Evolutionary conservation across 2,329 filamentous ascomycete genomes (phyloP), one percentile per base, ranked within the genome.

Genomic region (Apiospora sp.): DNA sequence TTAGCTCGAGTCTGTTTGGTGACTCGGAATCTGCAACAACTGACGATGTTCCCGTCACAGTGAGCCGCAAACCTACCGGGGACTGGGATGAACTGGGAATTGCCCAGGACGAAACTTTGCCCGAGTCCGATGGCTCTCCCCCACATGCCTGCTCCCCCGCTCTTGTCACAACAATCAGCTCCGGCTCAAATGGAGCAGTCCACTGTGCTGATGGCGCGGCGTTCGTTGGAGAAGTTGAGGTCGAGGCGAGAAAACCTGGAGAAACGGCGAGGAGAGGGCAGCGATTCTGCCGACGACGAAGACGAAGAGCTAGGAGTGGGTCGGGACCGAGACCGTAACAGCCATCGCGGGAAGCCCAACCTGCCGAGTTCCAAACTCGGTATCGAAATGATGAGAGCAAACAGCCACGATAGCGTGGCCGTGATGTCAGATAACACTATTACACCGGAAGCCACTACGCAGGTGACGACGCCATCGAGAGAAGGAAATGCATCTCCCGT

Each of bases 331-430:
- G 54, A 70, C 58, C 68, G 68, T 12, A 51, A 58, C 19, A 48
- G 22, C 24, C 67, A 69, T n/a, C 86, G 89, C 49, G 85, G 84
- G 73, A 91, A 91, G 75, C 83, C 85, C 22, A 86, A 87, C 49
- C 87, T 93, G 34, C 92, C 93, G 16, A 93, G 92, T 71, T 98
- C 95, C 0, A 98, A 98, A 82, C 89, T 98, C 1, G 95, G 95
- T 1, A 96, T 95, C 69, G 96, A 98, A 82, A 98, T 98, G 96
- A 96, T 98, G 94, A 91, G 96, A 68, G 97, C 96, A 27, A 97
- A 98, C 81, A 98, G 94, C 79, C 93, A 96, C 77, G 96, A 97
- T 68, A 98, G 95, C 79, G 89, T 94, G 71, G 86, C 86, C 1
- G 70, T 88, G 16, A 82, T 83, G 14, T 87, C 87, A 3, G 88